Conservation (phyloP, 2,329 filamentous ascomycete genomes). For the Cadophora gregata region DNA sequence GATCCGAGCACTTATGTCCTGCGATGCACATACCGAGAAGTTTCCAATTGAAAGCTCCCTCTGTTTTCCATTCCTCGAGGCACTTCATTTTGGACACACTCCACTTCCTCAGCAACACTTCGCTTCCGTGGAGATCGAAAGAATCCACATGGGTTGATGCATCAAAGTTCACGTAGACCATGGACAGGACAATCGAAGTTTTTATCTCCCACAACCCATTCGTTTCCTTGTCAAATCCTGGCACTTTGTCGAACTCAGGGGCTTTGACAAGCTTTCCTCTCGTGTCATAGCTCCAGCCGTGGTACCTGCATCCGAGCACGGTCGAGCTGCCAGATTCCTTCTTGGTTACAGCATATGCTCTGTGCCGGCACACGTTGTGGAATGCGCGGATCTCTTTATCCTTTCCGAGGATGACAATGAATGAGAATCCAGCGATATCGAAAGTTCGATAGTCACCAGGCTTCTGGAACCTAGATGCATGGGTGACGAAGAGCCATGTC, state of each 20-base stretch:
- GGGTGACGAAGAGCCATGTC: constrained; percentile 41
- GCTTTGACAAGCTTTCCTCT: constrained; percentile 41
- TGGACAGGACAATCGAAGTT: constrained; percentile 26
- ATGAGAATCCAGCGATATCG: constrained; percentile 38
- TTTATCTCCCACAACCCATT: constrained; percentile 41
- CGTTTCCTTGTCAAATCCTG: constrained; percentile 38
- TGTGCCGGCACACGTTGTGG: constrained; percentile 43
- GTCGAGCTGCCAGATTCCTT: constrained; percentile 40
- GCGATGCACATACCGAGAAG: constrained; percentile 33
- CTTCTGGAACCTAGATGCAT: constrained; percentile 38
- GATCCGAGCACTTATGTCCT: neutral
- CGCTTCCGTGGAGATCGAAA: constrained; percentile 11
- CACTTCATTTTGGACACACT: constrained; percentile 28
- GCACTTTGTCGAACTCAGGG: constrained; percentile 41
- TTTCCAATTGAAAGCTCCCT: constrained; percentile 41
- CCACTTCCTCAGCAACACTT: constrained; percentile 22
- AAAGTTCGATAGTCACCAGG: constrained; percentile 42
- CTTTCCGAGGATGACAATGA: constrained; percentile 41
- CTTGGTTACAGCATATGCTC: constrained; percentile 41
- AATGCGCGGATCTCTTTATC: constrained; percentile 38
- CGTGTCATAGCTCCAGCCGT: constrained; percentile 43
- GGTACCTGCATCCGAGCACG: constrained; percentile 42
- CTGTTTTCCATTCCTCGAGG: constrained; percentile 37
- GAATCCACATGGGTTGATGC: constrained; percentile 6
- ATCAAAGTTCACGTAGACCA: constrained; percentile 41